Percentiles rank a stretch among this genome's conserved stretches.
phyloP scores from a whole-genome alignment of 768 basidiomycete genomes.

The Dacryopinax primogenitus region DNA sequence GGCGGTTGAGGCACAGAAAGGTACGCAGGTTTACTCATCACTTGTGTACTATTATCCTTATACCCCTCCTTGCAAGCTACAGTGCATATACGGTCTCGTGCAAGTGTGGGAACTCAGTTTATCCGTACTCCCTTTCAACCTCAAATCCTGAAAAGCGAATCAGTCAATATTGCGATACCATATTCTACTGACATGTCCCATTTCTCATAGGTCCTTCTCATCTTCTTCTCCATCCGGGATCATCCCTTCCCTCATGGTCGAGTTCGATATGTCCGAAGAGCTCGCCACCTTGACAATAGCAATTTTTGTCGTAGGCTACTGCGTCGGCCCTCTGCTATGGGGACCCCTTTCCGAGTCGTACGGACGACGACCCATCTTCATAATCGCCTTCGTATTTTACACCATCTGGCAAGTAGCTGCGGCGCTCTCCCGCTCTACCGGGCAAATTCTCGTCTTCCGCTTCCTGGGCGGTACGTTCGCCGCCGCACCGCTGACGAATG shows the following conservation, averaged over 20 bases:
- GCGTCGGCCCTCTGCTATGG: constrained; percentile 27
- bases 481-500: constrained; percentile 30
- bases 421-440: constrained; percentile 29
- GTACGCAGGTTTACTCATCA: no score
- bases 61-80: background rate
- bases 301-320: constrained; percentile 18
- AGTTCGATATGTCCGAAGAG: constrained; percentile 10
- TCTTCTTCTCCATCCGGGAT: constrained; percentile 16
- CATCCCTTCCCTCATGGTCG: constrained; percentile 9
- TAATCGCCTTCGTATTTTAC: constrained; percentile 16
- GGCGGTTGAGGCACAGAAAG: no score
- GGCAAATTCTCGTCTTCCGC: constrained; percentile 29
- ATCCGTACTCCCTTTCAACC: no score
- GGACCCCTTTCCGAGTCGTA: constrained; percentile 27
- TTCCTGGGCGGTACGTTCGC: constrained; percentile 30
- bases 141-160: no score
- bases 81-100: no score
- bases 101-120: no score
- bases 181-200: background rate
- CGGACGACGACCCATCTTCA: constrained; percentile 29
- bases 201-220: constrained; percentile 15
- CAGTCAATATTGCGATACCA: no score
- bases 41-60: no score
- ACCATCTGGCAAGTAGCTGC: constrained; percentile 30
- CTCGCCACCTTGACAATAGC: constrained; percentile 14